A percentile compares a stretch with the other conserved stretches of the same genome.
These are phyloP conservation scores for Puya raimondii DNA, from an alignment of 176 grass and related monocot species.

Conservation along the genomic window DNA sequence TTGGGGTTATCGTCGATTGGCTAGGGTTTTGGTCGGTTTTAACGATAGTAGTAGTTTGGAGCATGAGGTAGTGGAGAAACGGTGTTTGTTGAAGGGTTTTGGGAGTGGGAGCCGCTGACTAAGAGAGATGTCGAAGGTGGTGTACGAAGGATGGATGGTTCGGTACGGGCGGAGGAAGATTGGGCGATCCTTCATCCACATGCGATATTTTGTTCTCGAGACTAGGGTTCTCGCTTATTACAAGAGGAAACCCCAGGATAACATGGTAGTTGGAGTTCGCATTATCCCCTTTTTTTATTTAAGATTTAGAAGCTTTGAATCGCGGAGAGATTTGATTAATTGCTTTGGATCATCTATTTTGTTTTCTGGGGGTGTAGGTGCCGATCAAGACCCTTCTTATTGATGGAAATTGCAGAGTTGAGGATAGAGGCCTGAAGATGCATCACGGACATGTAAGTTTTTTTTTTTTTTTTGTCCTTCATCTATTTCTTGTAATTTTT, in stretches of 20 bases:
- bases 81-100: neutral
- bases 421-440: constrained; percentile 91
- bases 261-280: constrained; percentile 23
- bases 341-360: neutral
- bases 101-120: neutral
- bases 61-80: neutral
- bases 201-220: constrained; percentile 90
- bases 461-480: neutral
- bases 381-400: constrained; percentile 89
- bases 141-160: constrained; percentile 98
- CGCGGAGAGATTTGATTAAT: neutral
- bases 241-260: constrained; percentile 89
- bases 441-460: constrained; percentile 66
- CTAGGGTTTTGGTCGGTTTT: too few species aligned
- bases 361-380: constrained; percentile 31
- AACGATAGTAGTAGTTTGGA: neutral
- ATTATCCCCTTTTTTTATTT: neutral
- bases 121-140: constrained; percentile 37
- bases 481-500: neutral
- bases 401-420: constrained; percentile 88
- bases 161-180: constrained; percentile 84
- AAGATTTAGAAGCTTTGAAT: neutral
- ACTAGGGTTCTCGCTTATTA: constrained; percentile 67
- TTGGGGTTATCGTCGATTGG: too few species aligned
- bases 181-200: constrained; percentile 75